A percentile compares a stretch with the other conserved stretches of the same genome.
These are phyloP conservation scores for Penicillium frequentans DNA, from an alignment of 2,329 filamentous ascomycete genomes.

Conservation along the genomic window DNA sequence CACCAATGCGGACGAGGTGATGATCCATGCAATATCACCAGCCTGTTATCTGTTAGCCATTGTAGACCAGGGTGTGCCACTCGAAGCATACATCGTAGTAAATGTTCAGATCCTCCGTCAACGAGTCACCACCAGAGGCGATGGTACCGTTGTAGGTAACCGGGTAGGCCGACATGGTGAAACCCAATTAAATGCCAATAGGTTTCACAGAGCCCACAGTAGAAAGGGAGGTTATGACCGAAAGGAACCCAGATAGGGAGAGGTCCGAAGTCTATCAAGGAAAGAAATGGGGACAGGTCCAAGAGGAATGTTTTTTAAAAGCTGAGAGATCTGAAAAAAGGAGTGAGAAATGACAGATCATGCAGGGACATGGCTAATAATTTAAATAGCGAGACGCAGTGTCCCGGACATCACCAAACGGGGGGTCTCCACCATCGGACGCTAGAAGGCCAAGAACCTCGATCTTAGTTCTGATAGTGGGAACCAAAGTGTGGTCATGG, in stretches of 20 bases:
- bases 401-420: slow-evolving; percentile 11
- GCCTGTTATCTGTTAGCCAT: slow-evolving; percentile 50
- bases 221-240: background rate
- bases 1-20: slow-evolving; percentile 74
- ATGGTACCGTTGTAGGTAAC: slow-evolving; percentile 65
- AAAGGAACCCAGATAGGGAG: background rate
- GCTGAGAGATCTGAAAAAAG: background rate
- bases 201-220: background rate
- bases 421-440: slow-evolving; percentile 22
- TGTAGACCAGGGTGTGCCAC: background rate
- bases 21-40: slow-evolving; percentile 80
- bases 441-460: slow-evolving; percentile 19
- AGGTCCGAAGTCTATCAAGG: background rate
- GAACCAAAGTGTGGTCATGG: slow-evolving; percentile 16
- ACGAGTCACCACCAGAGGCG: slow-evolving; percentile 64
- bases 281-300: background rate
- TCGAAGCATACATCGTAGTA: slow-evolving; percentile 63
- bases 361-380: slow-evolving; percentile 23
- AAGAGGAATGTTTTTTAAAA: background rate
- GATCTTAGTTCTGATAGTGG: slow-evolving; percentile 27
- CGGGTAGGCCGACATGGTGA: slow-evolving; percentile 37
- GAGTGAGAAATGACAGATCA: slow-evolving; percentile 21
- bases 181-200: background rate
- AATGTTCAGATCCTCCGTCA: slow-evolving; percentile 73
- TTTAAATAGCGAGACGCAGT: slow-evolving; percentile 22